A percentile compares a stretch with the other conserved stretches of the same genome.
Evolutionary conservation across 345 rosid genomes (phyloP).

Genomic region (Atalantia buxifolia): DNA sequence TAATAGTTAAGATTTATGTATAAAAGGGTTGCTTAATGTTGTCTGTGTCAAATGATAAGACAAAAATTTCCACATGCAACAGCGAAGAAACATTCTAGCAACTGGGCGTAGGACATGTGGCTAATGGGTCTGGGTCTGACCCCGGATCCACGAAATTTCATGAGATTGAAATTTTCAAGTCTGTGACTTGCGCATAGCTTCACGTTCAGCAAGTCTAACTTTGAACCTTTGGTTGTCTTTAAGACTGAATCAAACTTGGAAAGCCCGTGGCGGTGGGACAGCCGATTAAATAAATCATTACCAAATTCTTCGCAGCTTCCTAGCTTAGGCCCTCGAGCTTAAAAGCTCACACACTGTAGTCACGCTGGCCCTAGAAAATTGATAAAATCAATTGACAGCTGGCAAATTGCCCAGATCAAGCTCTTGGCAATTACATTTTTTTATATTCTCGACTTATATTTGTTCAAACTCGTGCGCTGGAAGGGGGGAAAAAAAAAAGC

Average conservation of each 20-base stretch:
- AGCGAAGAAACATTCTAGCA: constrained; percentile 9
- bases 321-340: not conserved
- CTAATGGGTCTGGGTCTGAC: not conserved
- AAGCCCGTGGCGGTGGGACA: not conserved
- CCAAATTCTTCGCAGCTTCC: constrained; percentile 11
- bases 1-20: not conserved
- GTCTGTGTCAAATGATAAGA: not conserved
- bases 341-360: not conserved
- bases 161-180: not conserved
- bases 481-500: not conserved
- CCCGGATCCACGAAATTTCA: constrained; percentile 8
- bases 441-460: not conserved
- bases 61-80: constrained; percentile 12
- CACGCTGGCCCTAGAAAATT: not conserved
- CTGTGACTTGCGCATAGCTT: not conserved
- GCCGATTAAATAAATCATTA: not conserved
- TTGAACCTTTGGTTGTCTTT: not conserved
- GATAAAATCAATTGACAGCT: not conserved
- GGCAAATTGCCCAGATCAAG: not conserved
- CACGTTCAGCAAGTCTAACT: not conserved
- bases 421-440: not conserved
- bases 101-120: not conserved
- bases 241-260: constrained; percentile 2
- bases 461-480: not conserved
- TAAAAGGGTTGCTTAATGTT: not conserved